Percentiles rank a stretch among this genome's conserved stretches.
Conservation (phyloP, 2,329 filamentous ascomycete genomes). For the Scortechinia acanthostroma region DNA sequence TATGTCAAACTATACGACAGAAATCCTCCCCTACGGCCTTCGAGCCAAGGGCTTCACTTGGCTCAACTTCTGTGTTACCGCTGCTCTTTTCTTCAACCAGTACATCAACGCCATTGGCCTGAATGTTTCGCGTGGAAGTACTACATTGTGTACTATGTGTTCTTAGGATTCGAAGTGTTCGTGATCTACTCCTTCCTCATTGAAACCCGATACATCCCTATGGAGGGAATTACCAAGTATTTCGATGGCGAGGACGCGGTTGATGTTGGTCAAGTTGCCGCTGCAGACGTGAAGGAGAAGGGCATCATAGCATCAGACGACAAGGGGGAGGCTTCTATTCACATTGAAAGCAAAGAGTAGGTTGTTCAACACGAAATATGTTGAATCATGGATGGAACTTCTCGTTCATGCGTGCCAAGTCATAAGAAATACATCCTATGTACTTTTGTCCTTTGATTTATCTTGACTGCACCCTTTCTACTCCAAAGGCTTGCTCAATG, state of each 20-base stretch:
- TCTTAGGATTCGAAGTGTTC: constrained; percentile 1
- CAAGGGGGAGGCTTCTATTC: no score
- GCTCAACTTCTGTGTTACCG: constrained; percentile 13
- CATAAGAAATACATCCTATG: no score
- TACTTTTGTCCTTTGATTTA: no score
- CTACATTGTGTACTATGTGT: constrained; percentile 22
- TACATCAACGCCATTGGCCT: constrained; percentile 30
- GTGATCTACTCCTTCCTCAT: constrained; percentile 24
- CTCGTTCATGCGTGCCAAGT: no score
- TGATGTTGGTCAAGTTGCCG: no score
- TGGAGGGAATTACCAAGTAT: constrained; percentile 22
- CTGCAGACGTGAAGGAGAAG: no score
- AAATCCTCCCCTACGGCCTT: constrained; percentile 30
- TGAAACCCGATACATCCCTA: constrained; percentile 27
- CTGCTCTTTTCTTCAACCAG: constrained; percentile 22
- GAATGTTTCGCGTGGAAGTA: constrained; percentile 22
- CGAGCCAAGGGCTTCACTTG: constrained; percentile 21
- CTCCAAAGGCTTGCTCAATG: no score
- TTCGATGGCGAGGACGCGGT: constrained; percentile 7
- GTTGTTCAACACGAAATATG: no score
- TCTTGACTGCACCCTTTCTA: no score
- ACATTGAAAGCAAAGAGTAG: no score
- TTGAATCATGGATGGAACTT: no score
- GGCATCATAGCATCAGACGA: no score
- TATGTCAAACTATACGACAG: constrained; percentile 27